Evolutionary conservation across 208 protist genomes (phyloP).

Genomic region (Blastocrithidia nonstop): DNA sequence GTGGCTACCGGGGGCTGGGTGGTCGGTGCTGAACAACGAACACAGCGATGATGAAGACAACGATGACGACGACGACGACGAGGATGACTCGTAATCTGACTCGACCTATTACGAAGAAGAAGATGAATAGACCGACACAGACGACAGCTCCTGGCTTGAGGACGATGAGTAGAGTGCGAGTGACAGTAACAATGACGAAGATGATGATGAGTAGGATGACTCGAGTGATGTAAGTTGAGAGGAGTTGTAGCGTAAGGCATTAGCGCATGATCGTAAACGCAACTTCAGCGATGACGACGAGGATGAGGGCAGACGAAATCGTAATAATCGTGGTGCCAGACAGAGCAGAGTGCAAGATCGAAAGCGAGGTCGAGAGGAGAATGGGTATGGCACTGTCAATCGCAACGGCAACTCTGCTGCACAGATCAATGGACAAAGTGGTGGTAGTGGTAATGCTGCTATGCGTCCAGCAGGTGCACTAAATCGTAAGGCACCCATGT

Average conservation of each 20-base stretch:
- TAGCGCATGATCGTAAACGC: conserved; percentile 48
- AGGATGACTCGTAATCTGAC: conserved; percentile 43
- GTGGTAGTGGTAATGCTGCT: too few relatives aligned
- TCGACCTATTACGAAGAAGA: conserved; percentile 52
- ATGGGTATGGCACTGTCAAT: too few relatives aligned
- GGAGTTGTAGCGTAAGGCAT: conserved; percentile 67
- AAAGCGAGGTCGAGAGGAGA: too few relatives aligned
- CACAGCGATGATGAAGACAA: conserved; percentile 79
- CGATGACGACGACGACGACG: conserved; percentile 54
- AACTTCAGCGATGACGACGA: conserved; percentile 46
- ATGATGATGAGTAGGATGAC: conserved; percentile 18
- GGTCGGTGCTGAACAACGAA: conserved; percentile 53
- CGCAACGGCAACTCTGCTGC: too few relatives aligned
- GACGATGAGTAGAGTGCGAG: conserved; percentile 58
- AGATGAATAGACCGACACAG: conserved; percentile 32
- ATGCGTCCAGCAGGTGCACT: too few relatives aligned
- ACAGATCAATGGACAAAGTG: too few relatives aligned
- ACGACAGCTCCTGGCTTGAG: conserved; percentile 57
- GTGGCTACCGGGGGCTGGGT: conserved; percentile 49
- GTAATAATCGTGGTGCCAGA: conserved; percentile 5
- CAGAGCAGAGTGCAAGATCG: background rate
- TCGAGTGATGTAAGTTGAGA: conserved; percentile 67
- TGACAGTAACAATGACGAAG: conserved; percentile 13
- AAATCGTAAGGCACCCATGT: too few relatives aligned
- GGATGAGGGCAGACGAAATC: conserved; percentile 20